Evolutionary conservation across 768 basidiomycete genomes (phyloP).

Genomic region (Mycena olivaceomarginata): DNA sequence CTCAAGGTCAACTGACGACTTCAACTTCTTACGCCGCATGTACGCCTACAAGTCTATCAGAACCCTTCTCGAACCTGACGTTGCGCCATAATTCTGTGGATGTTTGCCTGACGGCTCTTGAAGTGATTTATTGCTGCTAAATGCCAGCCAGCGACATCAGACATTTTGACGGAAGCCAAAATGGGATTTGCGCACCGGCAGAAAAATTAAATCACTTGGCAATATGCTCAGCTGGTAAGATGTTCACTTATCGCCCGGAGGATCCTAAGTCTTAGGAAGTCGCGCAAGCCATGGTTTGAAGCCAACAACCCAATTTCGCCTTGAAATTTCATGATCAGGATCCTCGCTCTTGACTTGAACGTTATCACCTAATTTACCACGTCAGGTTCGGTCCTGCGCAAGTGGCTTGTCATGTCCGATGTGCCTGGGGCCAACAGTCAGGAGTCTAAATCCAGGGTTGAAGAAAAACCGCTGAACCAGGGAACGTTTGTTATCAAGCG

Average conservation of each 20-base stretch:
- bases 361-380: too few species aligned
- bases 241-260: not conserved
- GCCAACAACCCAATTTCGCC: too few species aligned
- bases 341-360: too few species aligned
- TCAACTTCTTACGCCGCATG: not conserved
- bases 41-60: not conserved
- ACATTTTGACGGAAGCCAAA: conserved; percentile 18
- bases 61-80: not conserved
- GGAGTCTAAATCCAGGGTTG: too few species aligned
- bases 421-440: too few species aligned
- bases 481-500: too few species aligned
- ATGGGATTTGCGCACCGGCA: not conserved
- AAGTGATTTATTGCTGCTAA: conserved; percentile 15
- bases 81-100: not conserved
- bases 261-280: too few species aligned
- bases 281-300: not conserved
- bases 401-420: too few species aligned
- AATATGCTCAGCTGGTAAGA: not conserved
- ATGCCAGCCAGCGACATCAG: not conserved
- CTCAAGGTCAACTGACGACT: not conserved
- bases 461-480: too few species aligned
- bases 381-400: too few species aligned
- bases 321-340: too few species aligned
- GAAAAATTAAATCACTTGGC: not conserved
- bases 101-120: not conserved